Percentiles rank a stretch among this genome's conserved stretches.
phyloP scores from a whole-genome alignment of 805 yeast species.

The Saccharomyces jurei region DNA sequence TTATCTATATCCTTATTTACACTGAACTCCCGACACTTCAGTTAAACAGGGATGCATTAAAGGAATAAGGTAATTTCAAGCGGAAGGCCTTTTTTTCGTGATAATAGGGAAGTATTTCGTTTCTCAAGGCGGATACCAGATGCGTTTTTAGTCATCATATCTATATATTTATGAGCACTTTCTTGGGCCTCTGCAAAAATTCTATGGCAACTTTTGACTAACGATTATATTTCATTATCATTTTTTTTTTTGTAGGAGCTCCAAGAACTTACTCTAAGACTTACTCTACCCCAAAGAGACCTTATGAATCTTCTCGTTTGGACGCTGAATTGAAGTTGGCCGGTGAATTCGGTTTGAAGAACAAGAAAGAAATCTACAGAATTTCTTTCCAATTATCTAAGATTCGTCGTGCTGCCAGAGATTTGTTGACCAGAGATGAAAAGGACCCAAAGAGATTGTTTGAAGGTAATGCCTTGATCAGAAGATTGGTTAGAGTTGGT shows the following conservation, averaged over 20 bases:
- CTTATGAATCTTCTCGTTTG: slow-evolving; percentile 98
- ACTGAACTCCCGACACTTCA: slow-evolving; percentile 88
- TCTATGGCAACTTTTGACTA: slow-evolving; percentile 7
- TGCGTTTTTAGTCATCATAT: not conserved
- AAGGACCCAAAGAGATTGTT: slow-evolving; percentile 99
- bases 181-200: slow-evolving; percentile 7
- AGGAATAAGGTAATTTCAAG: not conserved
- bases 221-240: slow-evolving; percentile 3
- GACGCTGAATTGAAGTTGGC: slow-evolving; percentile 98
- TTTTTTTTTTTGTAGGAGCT: slow-evolving; percentile 52
- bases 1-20: slow-evolving; percentile 30
- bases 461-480: slow-evolving; percentile 99
- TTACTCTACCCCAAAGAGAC: slow-evolving; percentile 98
- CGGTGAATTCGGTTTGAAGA: slow-evolving; percentile 99
- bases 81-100: not conserved
- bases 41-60: slow-evolving; percentile 20
- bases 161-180: slow-evolving; percentile 13
- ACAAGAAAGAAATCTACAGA: slow-evolving; percentile 99
- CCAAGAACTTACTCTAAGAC: slow-evolving; percentile 99
- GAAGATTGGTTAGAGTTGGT: slow-evolving; percentile 99
- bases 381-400: slow-evolving; percentile 98
- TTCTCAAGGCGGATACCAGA: not conserved
- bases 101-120: not conserved
- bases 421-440: slow-evolving; percentile 98
- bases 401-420: slow-evolving; percentile 99